Evolutionary conservation across 2,329 filamentous ascomycete species (phyloP).

Genomic region (Delphinella strobiligena): DNA sequence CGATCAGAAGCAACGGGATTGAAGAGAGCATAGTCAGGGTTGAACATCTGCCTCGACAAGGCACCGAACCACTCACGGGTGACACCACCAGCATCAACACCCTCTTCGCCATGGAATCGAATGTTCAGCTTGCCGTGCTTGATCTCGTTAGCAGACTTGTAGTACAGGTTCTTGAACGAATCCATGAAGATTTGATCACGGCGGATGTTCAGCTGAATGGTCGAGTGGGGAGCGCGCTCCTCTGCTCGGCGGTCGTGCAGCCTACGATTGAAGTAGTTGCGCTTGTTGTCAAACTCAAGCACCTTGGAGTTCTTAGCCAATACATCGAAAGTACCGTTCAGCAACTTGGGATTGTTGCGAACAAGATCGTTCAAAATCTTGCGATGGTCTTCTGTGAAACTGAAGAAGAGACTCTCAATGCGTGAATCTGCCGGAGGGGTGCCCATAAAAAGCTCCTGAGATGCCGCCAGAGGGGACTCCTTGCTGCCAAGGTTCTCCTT

Average conservation of each 20-base stretch:
- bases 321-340: constrained; percentile 95
- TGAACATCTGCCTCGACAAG: constrained; percentile 95
- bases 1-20: constrained; percentile 93
- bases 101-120: constrained; percentile 92
- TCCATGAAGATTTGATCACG: constrained; percentile 95
- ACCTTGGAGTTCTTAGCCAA: constrained; percentile 98
- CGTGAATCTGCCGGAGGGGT: constrained; percentile 68
- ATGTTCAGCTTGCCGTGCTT: constrained; percentile 99
- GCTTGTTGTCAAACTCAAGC: constrained; percentile 97
- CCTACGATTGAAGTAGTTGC: constrained; percentile 94
- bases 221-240: constrained; percentile 58
- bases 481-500: constrained; percentile 46
- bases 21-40: constrained; percentile 93
- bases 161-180: constrained; percentile 96
- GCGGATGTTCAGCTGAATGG: constrained; percentile 78
- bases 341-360: constrained; percentile 90
- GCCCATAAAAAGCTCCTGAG: constrained; percentile 56
- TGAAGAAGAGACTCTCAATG: constrained; percentile 89
- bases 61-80: constrained; percentile 99
- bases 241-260: constrained; percentile 67
- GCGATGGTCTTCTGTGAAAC: constrained; percentile 92
- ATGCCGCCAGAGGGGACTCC: constrained; percentile 30
- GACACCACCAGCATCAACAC: constrained; percentile 93
- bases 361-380: constrained; percentile 97
- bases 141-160: constrained; percentile 93